Evolutionary conservation across 2,329 filamentous ascomycete species (phyloP), one percentile per base, ranked within the genome.

Genomic region (Byssochlamys sp.): DNA sequence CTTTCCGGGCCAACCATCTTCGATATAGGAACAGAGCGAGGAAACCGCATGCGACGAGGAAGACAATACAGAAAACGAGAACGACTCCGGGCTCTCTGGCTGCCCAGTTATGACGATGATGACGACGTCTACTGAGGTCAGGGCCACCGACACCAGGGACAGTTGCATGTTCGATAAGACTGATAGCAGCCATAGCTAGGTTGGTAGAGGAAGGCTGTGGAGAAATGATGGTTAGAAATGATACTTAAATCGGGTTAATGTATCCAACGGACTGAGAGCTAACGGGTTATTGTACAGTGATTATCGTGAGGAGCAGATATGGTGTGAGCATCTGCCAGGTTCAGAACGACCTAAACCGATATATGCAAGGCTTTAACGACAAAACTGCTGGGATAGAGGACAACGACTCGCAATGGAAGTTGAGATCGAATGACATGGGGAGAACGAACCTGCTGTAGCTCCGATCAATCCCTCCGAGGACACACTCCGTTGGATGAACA

Each of bases 11-110:
- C 60, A 70, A 59, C 56, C 79, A 68, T 65, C 70, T 74, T 60
- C 78, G 76, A 61, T 77, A 76, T 60, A 81, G 64, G 66, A 80
- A 78, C 48, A 86, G 74, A 54, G 66, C 64, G 57, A 79, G 61
- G 53, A 86, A 67, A 27, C 82, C 78, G 59, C 79, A 57, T 45
- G 60, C 76, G 62, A 86, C 80, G 59, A 83, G 65, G 66, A 81
- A 81, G 69, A 85, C 75, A 63, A 86, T 82, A 70, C 74, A 77
- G 71, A 86, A 84, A 57, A 86, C 84, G 62, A 85, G 74, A 54
- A 86, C 77, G 61, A 85, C 82, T 70, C 84, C 84, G 51, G 80
- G 77, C 66, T 86, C 80, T 31, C 71, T 65, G 60, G 71, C 63
- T 26, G 83, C 81, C 80, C 81, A 86, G 76, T 84, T 83, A 66